phyloP scores from a whole-genome alignment of 768 basidiomycete genomes.

The Trametes meyenii region DNA sequence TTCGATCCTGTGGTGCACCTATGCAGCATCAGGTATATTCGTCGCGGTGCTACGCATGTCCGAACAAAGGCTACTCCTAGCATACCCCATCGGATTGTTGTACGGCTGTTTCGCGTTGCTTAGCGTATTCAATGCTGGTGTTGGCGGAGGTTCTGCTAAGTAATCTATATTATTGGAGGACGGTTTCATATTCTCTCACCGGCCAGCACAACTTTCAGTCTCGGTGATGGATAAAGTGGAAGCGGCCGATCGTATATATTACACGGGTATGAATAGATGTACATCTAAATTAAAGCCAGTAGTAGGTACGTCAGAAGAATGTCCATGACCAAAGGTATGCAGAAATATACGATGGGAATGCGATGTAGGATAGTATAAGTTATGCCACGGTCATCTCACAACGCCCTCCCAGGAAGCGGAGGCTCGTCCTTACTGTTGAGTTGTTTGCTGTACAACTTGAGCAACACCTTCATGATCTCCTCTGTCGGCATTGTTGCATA shows the following conservation, averaged over 20 bases:
- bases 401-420: background rate
- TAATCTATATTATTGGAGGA: constrained; percentile 11
- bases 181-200: background rate
- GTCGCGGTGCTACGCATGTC: constrained; percentile 95
- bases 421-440: constrained; percentile 33
- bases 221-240: no score
- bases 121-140: constrained; percentile 79
- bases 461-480: constrained; percentile 78
- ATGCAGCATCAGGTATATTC: constrained; percentile 94
- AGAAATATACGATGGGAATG: background rate
- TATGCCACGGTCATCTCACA: background rate
- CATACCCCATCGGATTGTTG: constrained; percentile 92
- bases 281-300: background rate
- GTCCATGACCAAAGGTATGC: background rate
- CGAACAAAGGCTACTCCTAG: constrained; percentile 91
- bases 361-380: background rate
- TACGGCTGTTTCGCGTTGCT: constrained; percentile 94
- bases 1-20: constrained; percentile 96
- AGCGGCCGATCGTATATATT: no score
- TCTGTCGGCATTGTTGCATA: constrained; percentile 83
- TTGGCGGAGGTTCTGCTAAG: constrained; percentile 30
- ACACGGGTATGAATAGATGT: background rate
- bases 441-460: constrained; percentile 79
- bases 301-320: background rate
- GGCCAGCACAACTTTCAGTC: background rate